Conservation (phyloP, 257 asterid species). For the Fraxinus pennsylvanica region DNA sequence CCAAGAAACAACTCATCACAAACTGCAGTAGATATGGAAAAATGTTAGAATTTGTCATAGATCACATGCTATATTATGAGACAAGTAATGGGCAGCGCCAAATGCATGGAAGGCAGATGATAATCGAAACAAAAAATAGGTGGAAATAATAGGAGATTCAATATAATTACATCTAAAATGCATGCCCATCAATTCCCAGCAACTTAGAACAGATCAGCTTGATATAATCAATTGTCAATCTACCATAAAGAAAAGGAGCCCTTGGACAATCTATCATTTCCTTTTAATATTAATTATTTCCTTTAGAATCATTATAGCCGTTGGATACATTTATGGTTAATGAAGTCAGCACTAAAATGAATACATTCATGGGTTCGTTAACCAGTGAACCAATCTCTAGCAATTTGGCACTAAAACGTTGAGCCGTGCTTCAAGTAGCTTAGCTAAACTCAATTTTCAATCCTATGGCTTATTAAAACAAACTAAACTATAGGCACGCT, state of each 20-base stretch:
- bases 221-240: not conserved
- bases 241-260: not conserved
- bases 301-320: not conserved
- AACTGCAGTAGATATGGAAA: conserved; percentile 48
- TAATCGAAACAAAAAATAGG: not conserved
- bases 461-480: too few species aligned
- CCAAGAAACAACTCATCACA: conserved; percentile 84
- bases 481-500: too few species aligned
- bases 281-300: not conserved
- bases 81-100: not conserved
- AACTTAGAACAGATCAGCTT: not conserved
- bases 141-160: too few species aligned
- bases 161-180: not conserved
- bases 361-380: too few species aligned
- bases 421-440: too few species aligned
- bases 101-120: not conserved
- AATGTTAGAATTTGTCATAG: conserved; percentile 10
- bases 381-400: too few species aligned
- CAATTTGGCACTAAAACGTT: too few species aligned
- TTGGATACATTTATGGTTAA: too few species aligned
- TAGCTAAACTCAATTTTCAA: too few species aligned
- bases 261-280: not conserved
- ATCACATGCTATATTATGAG: not conserved
- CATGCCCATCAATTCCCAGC: not conserved
- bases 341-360: too few species aligned